Conservation (phyloP, 1,139 yeast genomes). For the Taphrina populina region DNA sequence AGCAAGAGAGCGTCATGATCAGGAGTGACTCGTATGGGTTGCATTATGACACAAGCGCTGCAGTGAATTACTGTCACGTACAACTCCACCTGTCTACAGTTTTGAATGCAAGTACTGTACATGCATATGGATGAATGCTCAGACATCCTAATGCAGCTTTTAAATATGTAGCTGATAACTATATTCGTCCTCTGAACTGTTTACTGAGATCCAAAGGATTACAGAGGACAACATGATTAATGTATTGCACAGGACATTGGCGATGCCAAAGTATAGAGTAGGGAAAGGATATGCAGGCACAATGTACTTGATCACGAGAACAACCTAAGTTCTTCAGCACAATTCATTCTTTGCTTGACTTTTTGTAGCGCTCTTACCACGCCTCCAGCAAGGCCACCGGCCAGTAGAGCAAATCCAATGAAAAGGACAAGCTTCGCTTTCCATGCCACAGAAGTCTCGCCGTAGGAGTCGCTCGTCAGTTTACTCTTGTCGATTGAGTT, state of each 20-base stretch:
- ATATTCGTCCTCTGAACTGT: constrained; percentile 34
- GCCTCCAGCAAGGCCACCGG: constrained; percentile 93
- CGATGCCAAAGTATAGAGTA: constrained; percentile 90
- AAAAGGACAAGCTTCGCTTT: constrained; percentile 88
- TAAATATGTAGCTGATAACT: constrained; percentile 33
- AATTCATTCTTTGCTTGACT: not conserved
- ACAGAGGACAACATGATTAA: constrained; percentile 59
- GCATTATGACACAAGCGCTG: too few species aligned
- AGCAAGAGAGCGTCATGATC: too few species aligned
- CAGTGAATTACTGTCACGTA: too few species aligned
- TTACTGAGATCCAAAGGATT: constrained; percentile 33
- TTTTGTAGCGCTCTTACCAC: constrained; percentile 52
- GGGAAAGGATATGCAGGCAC: constrained; percentile 78
- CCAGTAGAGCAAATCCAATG: constrained; percentile 85
- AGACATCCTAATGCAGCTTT: too few species aligned
- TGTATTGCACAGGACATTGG: constrained; percentile 77
- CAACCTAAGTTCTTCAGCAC: constrained; percentile 45
- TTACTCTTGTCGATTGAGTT: constrained; percentile 86
- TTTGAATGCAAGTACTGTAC: too few species aligned
- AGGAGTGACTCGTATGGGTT: too few species aligned
- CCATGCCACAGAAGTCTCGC: constrained; percentile 68
- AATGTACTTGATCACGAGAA: constrained; percentile 77
- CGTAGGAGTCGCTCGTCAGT: constrained; percentile 55
- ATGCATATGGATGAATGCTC: too few species aligned
- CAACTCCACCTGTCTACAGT: too few species aligned